A percentile compares a stretch with the other conserved stretches of the same genome.
Evolutionary conservation across 2,329 filamentous ascomycete species (phyloP).

Genomic region (Colletotrichum neosansevieriae): DNA sequence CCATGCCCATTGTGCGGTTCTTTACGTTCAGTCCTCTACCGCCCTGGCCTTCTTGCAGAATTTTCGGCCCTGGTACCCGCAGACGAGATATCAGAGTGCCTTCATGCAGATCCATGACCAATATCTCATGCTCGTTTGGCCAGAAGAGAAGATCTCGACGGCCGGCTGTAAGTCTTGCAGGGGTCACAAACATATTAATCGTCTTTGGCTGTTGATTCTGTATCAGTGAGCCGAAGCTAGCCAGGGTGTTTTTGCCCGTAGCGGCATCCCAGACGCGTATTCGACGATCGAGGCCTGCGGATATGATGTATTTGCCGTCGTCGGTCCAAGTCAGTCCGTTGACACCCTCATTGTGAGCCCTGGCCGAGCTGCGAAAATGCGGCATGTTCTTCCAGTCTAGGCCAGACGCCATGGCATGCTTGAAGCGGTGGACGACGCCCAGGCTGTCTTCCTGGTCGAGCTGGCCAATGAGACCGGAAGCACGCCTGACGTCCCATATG

Average conservation of each 20-base stretch:
- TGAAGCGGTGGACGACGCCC: conserved; percentile 67
- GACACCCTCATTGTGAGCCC: conserved; percentile 83
- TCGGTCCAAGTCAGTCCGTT: conserved; percentile 90
- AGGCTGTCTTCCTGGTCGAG: conserved; percentile 87
- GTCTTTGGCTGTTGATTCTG: conserved; percentile 77
- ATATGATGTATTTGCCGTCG: conserved; percentile 81
- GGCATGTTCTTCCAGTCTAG: conserved; percentile 47
- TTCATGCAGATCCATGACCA: conserved; percentile 83
- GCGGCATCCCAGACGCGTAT: conserved; percentile 89
- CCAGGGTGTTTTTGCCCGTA: conserved; percentile 86
- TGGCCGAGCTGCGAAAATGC: conserved; percentile 63
- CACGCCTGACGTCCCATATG: conserved; percentile 88
- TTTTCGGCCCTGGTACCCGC: conserved; percentile 69
- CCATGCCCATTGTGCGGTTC: conserved; percentile 79
- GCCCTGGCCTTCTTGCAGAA: conserved; percentile 59
- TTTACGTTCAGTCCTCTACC: conserved; percentile 68
- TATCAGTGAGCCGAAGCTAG: conserved; percentile 86
- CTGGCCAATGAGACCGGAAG: conserved; percentile 79
- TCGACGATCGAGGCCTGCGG: conserved; percentile 84
- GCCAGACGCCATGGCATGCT: conserved; percentile 49
- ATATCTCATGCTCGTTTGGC: conserved; percentile 84
- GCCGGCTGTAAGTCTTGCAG: conserved; percentile 66
- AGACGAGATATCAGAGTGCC: conserved; percentile 80
- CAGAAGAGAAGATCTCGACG: conserved; percentile 79
- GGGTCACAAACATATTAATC: conserved; percentile 72